A percentile compares a stretch with the other conserved stretches of the same genome.
Conservation (phyloP, 73 alveolate genomes). For the Halteria grandinella region DNA sequence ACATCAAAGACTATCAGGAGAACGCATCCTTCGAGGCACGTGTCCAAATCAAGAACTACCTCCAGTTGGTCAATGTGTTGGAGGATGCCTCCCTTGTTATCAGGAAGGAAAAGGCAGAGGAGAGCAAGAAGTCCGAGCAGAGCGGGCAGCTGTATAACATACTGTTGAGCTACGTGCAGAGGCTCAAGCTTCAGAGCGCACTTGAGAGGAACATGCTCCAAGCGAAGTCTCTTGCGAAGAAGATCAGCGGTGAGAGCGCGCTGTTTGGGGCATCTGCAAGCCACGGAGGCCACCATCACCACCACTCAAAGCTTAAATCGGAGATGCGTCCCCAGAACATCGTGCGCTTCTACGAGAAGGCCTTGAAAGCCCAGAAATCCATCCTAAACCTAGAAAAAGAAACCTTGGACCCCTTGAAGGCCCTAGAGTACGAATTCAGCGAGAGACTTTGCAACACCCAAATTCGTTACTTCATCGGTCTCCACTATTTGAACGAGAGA, state of each 20-base stretch:
- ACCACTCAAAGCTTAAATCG: no score
- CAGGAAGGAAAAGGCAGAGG: constrained; percentile 82
- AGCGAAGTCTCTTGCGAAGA: constrained; percentile 71
- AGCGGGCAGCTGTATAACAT: constrained; percentile 73
- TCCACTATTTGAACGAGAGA: constrained; percentile 63
- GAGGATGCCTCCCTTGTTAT: constrained; percentile 77
- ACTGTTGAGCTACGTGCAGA: constrained; percentile 69
- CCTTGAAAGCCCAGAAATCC: constrained; percentile 74
- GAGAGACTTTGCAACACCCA: constrained; percentile 41
- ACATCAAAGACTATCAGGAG: constrained; percentile 72
- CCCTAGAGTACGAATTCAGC: constrained; percentile 34
- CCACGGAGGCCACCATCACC: constrained; percentile 72
- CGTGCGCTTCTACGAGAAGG: constrained; percentile 83
- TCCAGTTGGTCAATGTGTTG: constrained; percentile 63
- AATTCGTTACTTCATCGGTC: constrained; percentile 52
- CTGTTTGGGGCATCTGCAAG: no score
- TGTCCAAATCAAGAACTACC: constrained; percentile 57
- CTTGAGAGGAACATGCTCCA: constrained; percentile 77
- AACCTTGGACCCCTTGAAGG: constrained; percentile 69
- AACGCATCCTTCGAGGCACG: constrained; percentile 21
- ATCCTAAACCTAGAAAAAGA: constrained; percentile 82
- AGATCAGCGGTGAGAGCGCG: constrained; percentile 66
- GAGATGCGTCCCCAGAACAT: constrained; percentile 85
- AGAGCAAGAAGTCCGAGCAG: constrained; percentile 80
- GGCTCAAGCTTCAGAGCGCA: constrained; percentile 67